phyloP scores from a whole-genome alignment of 805 yeast genomes.

The Kazachstania psychrophila region DNA sequence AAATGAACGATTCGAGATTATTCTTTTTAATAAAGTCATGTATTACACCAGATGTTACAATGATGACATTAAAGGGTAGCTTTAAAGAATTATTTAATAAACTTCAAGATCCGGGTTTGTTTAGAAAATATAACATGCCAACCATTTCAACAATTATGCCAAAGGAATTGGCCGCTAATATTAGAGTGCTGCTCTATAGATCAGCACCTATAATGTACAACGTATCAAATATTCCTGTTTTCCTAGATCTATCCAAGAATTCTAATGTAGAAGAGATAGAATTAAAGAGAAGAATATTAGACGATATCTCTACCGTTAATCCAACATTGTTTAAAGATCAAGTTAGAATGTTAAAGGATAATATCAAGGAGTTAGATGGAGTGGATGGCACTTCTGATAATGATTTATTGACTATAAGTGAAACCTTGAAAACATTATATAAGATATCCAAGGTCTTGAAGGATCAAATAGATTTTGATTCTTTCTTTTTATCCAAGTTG shows the following conservation, averaged over 20 bases:
- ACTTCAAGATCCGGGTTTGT: slow-evolving; percentile 42
- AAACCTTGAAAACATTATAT: slow-evolving; percentile 49
- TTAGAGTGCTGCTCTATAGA: slow-evolving; percentile 54
- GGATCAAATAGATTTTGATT: slow-evolving; percentile 37
- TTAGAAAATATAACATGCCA: slow-evolving; percentile 30
- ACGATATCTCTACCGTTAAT: slow-evolving; percentile 45
- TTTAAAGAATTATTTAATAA: slow-evolving; percentile 53
- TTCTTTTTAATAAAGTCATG: slow-evolving; percentile 48
- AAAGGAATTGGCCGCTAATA: slow-evolving; percentile 41
- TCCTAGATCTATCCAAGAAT: slow-evolving; percentile 31
- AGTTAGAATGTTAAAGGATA: slow-evolving; percentile 39
- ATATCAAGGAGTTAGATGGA: slow-evolving; percentile 23
- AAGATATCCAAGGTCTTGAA: slow-evolving; percentile 47
- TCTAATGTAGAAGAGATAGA: slow-evolving; percentile 28
- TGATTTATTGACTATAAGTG: slow-evolving; percentile 19
- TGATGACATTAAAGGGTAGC: slow-evolving; percentile 49
- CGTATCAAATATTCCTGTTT: slow-evolving; percentile 48
- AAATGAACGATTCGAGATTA: slow-evolving; percentile 49
- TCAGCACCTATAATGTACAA: slow-evolving; percentile 54
- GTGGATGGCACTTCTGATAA: slow-evolving; percentile 10
- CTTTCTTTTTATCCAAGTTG: slow-evolving; percentile 37
- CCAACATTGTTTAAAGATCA: slow-evolving; percentile 62
- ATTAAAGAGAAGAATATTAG: slow-evolving; percentile 43
- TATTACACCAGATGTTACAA: slow-evolving; percentile 49
- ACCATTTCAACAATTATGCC: slow-evolving; percentile 32